A percentile compares a stretch with the other conserved stretches of the same genome.
These are phyloP conservation scores for Kwoniella mangroviensis DNA, from an alignment of 768 basidiomycete species.

Conservation along the genomic window DNA sequence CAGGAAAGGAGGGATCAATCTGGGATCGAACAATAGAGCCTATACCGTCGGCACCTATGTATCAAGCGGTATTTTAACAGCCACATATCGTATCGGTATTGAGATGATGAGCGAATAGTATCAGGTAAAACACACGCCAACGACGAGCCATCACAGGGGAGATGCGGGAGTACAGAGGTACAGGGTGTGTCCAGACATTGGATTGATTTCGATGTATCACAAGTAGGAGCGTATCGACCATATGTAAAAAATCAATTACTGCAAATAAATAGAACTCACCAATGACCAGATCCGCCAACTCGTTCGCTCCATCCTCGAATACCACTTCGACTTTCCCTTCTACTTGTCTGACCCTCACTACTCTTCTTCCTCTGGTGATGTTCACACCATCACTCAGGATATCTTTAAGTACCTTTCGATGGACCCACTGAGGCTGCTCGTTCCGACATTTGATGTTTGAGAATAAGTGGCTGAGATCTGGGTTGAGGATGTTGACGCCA, in stretches of 20 bases:
- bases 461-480: constrained; percentile 5
- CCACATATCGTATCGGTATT: neutral
- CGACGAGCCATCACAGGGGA: neutral
- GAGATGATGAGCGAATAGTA: neutral
- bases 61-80: too few species aligned
- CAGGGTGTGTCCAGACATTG: too few species aligned
- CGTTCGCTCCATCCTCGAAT: constrained; percentile 19
- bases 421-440: constrained; percentile 19
- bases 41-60: constrained; percentile 33
- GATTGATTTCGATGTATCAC: too few species aligned
- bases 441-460: constrained; percentile 9
- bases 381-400: constrained; percentile 15
- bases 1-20: constrained; percentile 11
- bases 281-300: constrained; percentile 27
- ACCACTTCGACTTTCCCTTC: constrained; percentile 17
- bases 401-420: constrained; percentile 24
- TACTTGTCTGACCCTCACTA: constrained; percentile 5
- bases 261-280: too few species aligned
- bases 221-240: too few species aligned
- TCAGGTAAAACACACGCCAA: neutral
- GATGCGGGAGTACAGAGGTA: too few species aligned
- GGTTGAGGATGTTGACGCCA: constrained; percentile 23
- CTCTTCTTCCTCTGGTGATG: constrained; percentile 11
- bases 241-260: too few species aligned
- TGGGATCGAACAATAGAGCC: constrained; percentile 22